Base-by-base conservation (phyloP, 306 rosid species). In the Inga laurina region DNA sequence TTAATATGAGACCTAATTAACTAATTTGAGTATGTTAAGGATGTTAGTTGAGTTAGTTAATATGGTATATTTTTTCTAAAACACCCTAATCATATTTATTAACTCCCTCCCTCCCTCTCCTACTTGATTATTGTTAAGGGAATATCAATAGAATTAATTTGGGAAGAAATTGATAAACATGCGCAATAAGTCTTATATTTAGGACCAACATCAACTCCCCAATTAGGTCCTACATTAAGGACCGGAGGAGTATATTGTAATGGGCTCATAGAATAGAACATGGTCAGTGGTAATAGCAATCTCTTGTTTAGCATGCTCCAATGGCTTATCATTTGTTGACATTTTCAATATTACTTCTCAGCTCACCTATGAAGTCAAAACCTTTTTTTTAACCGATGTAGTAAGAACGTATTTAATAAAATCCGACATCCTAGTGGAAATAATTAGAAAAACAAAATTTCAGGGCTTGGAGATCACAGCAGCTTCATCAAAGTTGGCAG, bases 401-500 rank as follows among this genome's bases (percentile, higher is more conserved):
- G 41, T 7, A 10, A 62, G 71, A 56, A 10, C 56, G 35, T 69
- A 16, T 4, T 78, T 49, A 34, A 54, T 41, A 59, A 77, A 68
- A 21, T 43, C 14, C n/a, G 21, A 78, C 70, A 32, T 48, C 7
- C 61, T 5, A 27, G 32, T 8, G 19, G 61, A 72, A 72, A 45
- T 72, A 45, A 46, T 27, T n/a, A 2, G 32, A 68, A 44, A 65
- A 62, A 61, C 24, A 84, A 85, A 85, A 52, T 62, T 76, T 61
- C 88, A 94, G 98, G 95, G 93, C 41, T 91, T 93, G 97, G 93
- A 91, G 91, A 90, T 94, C 76, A 94, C 93, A 74, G 82, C 94
- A 85, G 92, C 98, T 83, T 92, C 98, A 30, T 84, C 91, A 48
- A 94, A 92, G 92, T 83, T 94, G 87, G 92, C 94, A 11, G 98